Percentiles rank a stretch among this genome's conserved stretches.
Conservation (phyloP, 441 rosid genomes). For the Cnidoscolus chayamansa region DNA sequence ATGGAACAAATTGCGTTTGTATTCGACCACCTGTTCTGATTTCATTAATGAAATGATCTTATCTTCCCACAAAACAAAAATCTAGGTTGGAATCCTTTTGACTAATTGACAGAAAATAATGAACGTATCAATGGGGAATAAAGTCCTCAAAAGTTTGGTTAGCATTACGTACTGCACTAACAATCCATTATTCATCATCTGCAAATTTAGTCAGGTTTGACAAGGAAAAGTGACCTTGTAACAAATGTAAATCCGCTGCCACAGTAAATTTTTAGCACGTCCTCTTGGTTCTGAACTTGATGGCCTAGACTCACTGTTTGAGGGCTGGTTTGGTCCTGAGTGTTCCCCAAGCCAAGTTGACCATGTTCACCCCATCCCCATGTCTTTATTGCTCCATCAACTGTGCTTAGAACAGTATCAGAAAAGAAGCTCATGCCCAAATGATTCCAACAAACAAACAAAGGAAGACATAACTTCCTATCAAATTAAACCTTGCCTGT, state of each 20-base stretch:
- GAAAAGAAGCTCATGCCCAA: not conserved
- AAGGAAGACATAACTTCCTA: not conserved
- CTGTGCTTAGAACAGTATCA: slow-evolving; percentile 34
- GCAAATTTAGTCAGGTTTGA: not conserved
- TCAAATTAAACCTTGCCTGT: slow-evolving; percentile 45
- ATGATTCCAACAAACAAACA: not conserved
- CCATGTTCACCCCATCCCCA: slow-evolving; percentile 99
- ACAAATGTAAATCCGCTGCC: slow-evolving; percentile 82
- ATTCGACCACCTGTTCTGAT: no score
- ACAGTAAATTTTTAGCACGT: slow-evolving; percentile 43
- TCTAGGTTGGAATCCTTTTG: no score
- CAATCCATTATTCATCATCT: not conserved
- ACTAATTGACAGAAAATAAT: no score
- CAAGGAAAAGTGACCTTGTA: slow-evolving; percentile 22
- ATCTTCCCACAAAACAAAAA: no score
- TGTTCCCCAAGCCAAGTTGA: slow-evolving; percentile 75
- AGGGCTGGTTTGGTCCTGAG: slow-evolving; percentile 54
- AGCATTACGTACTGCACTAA: not conserved
- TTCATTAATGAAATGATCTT: no score
- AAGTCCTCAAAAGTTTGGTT: not conserved
- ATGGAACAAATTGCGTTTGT: no score
- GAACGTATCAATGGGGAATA: not conserved
- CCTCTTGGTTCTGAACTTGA: slow-evolving; percentile 18
- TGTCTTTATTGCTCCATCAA: slow-evolving; percentile 51
- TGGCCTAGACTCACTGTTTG: slow-evolving; percentile 34